Percentiles rank a stretch among this genome's conserved stretches.
phyloP scores from a whole-genome alignment of 768 basidiomycete genomes.

The Cubamyces sp. region DNA sequence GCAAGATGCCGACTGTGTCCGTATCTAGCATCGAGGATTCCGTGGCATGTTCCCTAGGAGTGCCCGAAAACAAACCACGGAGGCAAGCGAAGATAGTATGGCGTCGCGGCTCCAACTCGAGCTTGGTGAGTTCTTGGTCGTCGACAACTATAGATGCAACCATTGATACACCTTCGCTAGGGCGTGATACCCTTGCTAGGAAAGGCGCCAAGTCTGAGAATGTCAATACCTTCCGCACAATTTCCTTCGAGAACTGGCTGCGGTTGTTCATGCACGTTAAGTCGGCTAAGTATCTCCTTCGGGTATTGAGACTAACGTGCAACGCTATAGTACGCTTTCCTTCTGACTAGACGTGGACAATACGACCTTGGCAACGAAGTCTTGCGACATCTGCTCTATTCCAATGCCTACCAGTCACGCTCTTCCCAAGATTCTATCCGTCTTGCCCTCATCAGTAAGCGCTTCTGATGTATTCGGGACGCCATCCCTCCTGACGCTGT shows the following conservation, averaged over 20 bases:
- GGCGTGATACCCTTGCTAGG: conserved; percentile 57
- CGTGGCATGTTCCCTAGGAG: conserved; percentile 69
- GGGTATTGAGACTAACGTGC: background rate
- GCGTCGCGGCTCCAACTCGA: conserved; percentile 77
- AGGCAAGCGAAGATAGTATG: conserved; percentile 73
- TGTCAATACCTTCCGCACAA: conserved; percentile 76
- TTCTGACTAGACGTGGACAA: conserved; percentile 64
- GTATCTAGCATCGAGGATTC: conserved; percentile 44
- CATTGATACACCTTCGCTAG: conserved; percentile 36
- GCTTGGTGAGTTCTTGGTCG: conserved; percentile 50
- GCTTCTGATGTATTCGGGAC: background rate
- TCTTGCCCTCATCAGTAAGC: conserved; percentile 75
- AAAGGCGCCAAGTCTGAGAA: conserved; percentile 48
- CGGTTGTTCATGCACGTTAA: conserved; percentile 81
- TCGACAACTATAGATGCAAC: background rate
- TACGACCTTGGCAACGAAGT: conserved; percentile 74
- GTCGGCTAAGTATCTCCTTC: conserved; percentile 21
- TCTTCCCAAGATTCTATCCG: conserved; percentile 72
- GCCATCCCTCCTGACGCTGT: background rate
- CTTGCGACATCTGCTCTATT: conserved; percentile 72
- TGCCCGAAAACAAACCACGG: conserved; percentile 44
- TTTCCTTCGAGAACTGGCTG: conserved; percentile 86
- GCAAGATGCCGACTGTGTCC: background rate
- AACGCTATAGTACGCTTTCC: conserved; percentile 71
- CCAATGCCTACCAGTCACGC: conserved; percentile 70